Conservation (phyloP, 306 rosid species). For the Vigna radiata region DNA sequence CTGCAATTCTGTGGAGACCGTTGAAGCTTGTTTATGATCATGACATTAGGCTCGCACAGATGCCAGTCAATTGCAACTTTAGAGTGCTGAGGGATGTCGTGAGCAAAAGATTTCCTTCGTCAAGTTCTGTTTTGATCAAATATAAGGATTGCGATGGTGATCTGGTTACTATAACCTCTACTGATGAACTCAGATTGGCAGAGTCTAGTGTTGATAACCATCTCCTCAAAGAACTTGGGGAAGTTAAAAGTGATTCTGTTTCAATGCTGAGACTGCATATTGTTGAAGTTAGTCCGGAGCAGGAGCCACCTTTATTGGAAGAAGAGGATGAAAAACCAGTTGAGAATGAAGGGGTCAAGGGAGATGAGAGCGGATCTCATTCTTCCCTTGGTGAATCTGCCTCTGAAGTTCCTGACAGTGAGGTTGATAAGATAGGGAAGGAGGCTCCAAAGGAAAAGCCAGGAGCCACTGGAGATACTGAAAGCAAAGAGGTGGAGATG, state of each 20-base stretch:
- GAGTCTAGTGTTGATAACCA: conserved; percentile 76
- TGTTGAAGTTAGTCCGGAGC: conserved; percentile 93
- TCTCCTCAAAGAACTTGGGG: conserved; percentile 59
- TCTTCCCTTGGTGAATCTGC: conserved; percentile 73
- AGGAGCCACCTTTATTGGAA: conserved; percentile 89
- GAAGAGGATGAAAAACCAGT: conserved; percentile 88
- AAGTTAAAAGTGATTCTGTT: conserved; percentile 60
- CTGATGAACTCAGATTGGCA: conserved; percentile 85
- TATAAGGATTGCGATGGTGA: conserved; percentile 92
- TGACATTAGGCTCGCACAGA: conserved; percentile 92
- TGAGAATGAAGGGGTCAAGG: conserved; percentile 67
- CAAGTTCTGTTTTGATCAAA: conserved; percentile 86
- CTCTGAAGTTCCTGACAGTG: conserved; percentile 61
- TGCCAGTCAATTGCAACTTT: conserved; percentile 66
- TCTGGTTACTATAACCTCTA: conserved; percentile 90
- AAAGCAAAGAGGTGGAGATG: conserved; percentile 95
- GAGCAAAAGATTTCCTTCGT: conserved; percentile 82
- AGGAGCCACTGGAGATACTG: conserved; percentile 64
- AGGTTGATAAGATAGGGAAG: conserved; percentile 63
- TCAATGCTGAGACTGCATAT: conserved; percentile 84
- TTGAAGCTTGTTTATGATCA: conserved; percentile 72
- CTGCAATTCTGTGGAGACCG: conserved; percentile 64
- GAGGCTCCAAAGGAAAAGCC: conserved; percentile 69
- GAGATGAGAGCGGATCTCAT: conserved; percentile 76
- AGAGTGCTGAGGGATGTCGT: conserved; percentile 75